Evolutionary conservation across 2,329 filamentous ascomycete genomes (phyloP), one percentile per base, ranked within the genome.

Genomic region (Beauveria medogensis): DNA sequence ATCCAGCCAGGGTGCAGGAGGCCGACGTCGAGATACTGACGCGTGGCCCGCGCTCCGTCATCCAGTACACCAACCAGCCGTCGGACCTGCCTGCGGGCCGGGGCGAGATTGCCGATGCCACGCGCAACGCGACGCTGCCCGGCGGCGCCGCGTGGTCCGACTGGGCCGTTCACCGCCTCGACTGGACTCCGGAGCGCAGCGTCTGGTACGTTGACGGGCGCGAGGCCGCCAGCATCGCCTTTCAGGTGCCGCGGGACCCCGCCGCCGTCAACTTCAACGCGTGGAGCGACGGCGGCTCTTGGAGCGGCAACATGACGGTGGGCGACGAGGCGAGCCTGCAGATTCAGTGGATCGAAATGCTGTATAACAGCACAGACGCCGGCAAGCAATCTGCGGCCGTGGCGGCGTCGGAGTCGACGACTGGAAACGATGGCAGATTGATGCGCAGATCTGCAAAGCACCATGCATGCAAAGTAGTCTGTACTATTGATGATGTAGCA

Each of bases 31-130:
- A 84, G 70, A 73, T 83, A 54, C 72, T 81, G 54, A 83, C 81
- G 2, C 68, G 70, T 28, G 79, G 79, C 61, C 74, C 77, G 1
- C 70, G 67, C 26, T 65, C 77, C 60, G 71, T 70, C 43, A 71
- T 82, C 43, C 79, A 82, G 63, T 86, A 83, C 71, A 86, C 83
- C 16, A 87, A 87, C 68, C 83, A 87, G 68, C 83, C 83, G 0
- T 74, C 80, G 0, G 78, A 80, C 60, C 77, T 73, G 61, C 71
- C 28, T 30, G 28, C 72, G 14, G 69, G 73, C 10, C 78, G 77
- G 34, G 71, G 78, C 41, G 74, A 78, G 37, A 71, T 82, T 48
- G 68, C 75, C 4, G 68, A 72, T 28, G 78, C 83, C 1, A 82
- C 81, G 1, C 67, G 72, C 8, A 81, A 80, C 64, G 75, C 73